Evolutionary conservation across 441 rosid species (phyloP), one percentile per base, ranked within the genome.

Genomic region (Raphanus hybrid): DNA sequence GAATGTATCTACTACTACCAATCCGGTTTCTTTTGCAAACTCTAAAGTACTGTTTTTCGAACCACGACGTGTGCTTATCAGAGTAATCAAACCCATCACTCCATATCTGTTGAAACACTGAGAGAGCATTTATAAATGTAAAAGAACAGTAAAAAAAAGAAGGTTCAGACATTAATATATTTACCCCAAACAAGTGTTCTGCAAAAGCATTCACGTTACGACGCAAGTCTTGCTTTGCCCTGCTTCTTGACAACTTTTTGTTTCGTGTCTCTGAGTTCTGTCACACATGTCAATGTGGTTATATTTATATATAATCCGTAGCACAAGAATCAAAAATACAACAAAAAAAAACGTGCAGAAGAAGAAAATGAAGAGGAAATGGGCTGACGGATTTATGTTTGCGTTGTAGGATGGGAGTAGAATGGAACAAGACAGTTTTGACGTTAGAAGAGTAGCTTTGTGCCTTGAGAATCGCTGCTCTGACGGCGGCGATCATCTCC

Each of bases 321-420:
- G 32, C 32, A 29, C 32, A 32, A 3, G 18, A 58, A 58, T 27
- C 16, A 29, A 6, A 23, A 18, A 64, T 64, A 15, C 14, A 35
- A 35, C 8, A 5, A 64, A 43, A 26, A 10, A 64, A 43, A 27
- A 64, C 27, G 54, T 64, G 54, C 15, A 18, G 54, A 54, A 15
- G 1, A 39, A 64, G 26, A 6, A 63, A 3, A 18, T 18, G 10
- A 6, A 6, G 71, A 9, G 45, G 6, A 41, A n/a, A 75, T 59
- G 61, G 55, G 82, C 91, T 76, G 50, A 91, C 95, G 60, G 80
- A 48, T 64, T 85, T 87, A 71, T 87, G 86, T 80, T 81, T 88
- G 80, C 91, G 90, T 78, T 89, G 91, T 68, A 91, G 83, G 71
- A 88, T 82, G 2, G 92, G 86, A 54, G 93, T 84, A 43, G 92